phyloP scores from a whole-genome alignment of 768 basidiomycete genomes.

The Suillus spraguei region DNA sequence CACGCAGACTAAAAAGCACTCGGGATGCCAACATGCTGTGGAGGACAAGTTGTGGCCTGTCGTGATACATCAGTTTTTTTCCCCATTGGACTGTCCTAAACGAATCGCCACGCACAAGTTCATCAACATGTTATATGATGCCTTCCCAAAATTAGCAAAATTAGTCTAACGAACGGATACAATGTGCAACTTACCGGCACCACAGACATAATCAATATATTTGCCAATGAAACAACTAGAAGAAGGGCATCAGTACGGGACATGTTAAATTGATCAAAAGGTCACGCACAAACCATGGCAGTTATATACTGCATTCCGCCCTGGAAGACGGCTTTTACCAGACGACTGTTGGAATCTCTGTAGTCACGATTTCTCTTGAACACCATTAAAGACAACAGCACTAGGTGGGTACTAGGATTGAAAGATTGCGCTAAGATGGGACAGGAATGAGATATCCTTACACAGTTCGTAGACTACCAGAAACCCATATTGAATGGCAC shows the following conservation, averaged over 20 bases:
- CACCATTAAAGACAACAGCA: background rate
- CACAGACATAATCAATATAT: background rate
- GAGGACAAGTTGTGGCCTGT: slow-evolving; percentile 1
- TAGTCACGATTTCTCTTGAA: slow-evolving; percentile 5
- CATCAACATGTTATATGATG: background rate
- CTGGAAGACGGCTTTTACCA: background rate
- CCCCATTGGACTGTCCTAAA: no score
- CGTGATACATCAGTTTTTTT: background rate
- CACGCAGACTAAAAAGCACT: background rate
- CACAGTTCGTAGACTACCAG: background rate
- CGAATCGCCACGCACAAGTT: background rate
- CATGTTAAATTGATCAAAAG: background rate
- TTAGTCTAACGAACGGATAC: background rate
- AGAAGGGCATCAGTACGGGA: background rate
- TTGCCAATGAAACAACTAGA: background rate
- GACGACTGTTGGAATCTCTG: background rate
- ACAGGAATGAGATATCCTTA: background rate
- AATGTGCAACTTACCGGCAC: background rate
- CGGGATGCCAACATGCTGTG: slow-evolving; percentile 6
- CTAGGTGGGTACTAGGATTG: background rate
- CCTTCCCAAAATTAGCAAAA: background rate
- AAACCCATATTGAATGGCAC: background rate
- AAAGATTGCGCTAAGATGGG: background rate
- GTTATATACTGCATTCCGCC: slow-evolving; percentile 1
- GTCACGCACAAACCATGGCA: background rate